Percentiles rank a stretch among this genome's conserved stretches.
Evolutionary conservation across 2,329 filamentous ascomycete genomes (phyloP).

Genomic region (Berkeleyomyces basicola): DNA sequence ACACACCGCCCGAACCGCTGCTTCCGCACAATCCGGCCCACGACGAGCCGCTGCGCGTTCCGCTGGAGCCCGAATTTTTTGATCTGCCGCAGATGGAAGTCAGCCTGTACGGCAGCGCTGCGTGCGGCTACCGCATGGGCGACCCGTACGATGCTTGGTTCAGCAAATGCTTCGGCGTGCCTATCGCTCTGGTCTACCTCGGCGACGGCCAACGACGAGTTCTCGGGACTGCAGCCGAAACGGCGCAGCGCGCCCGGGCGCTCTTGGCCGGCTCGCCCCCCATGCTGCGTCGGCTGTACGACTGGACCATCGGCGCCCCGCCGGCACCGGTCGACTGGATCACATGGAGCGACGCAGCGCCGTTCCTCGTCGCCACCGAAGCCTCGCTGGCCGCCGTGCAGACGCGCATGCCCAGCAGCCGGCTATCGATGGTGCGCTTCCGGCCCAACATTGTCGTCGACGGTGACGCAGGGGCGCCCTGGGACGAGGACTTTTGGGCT

Average conservation of each 20-base stretch:
- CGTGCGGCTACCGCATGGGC: slow-evolving; percentile 47
- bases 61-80: slow-evolving; percentile 35
- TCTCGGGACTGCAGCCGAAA: slow-evolving; percentile 33
- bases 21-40: slow-evolving; percentile 20
- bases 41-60: slow-evolving; percentile 32
- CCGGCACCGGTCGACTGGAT: slow-evolving; percentile 29
- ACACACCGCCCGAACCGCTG: background rate
- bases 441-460: slow-evolving; percentile 49
- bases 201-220: slow-evolving; percentile 43
- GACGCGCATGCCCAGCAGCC: slow-evolving; percentile 26
- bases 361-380: slow-evolving; percentile 55
- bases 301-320: background rate
- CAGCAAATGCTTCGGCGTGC: slow-evolving; percentile 45
- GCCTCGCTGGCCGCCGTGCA: slow-evolving; percentile 54
- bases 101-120: slow-evolving; percentile 41
- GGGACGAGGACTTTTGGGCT: slow-evolving; percentile 59
- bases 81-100: slow-evolving; percentile 33
- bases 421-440: slow-evolving; percentile 43
- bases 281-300: background rate
- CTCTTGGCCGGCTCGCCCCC: background rate
- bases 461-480: slow-evolving; percentile 37
- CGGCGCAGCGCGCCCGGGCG: background rate
- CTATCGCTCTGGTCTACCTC: slow-evolving; percentile 45
- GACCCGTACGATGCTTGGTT: slow-evolving; percentile 47
- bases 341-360: slow-evolving; percentile 58